Conservation (phyloP, 495 filamentous ascomycete genomes). For the Terfezia boudieri region DNA sequence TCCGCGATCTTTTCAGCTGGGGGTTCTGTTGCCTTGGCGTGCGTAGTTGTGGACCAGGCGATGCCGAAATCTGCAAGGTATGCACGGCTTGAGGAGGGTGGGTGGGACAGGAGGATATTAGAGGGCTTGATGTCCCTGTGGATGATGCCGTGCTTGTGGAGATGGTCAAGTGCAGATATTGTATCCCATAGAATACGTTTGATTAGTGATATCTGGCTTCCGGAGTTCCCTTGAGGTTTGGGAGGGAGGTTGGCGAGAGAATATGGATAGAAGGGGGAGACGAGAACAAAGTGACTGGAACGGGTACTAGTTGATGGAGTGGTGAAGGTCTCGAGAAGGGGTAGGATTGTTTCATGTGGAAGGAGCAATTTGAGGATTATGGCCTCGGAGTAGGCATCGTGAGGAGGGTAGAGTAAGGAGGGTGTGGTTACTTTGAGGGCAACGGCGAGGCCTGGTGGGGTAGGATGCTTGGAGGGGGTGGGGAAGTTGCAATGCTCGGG, state of each 20-base stretch:
- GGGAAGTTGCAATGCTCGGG: conserved; percentile 10
- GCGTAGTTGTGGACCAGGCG: conserved; percentile 41
- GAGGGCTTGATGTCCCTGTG: conserved; percentile 90
- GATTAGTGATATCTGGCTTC: neutral
- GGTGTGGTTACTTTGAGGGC: conserved; percentile 82
- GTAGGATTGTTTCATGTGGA: conserved; percentile 31
- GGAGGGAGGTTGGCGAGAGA: conserved; percentile 44
- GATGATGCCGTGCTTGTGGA: conserved; percentile 56
- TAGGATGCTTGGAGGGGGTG: neutral
- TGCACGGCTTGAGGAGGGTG: conserved; percentile 29
- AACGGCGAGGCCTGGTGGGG: conserved; percentile 20
- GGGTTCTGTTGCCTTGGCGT: conserved; percentile 38
- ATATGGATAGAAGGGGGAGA: conserved; percentile 61
- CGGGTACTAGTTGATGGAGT: conserved; percentile 22
- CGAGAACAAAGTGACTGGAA: conserved; percentile 48
- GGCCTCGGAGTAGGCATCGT: conserved; percentile 56
- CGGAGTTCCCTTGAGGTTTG: neutral
- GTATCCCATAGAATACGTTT: neutral
- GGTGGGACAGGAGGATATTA: conserved; percentile 52
- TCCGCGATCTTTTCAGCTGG: conserved; percentile 57
- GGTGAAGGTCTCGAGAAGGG: conserved; percentile 44
- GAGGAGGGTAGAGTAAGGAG: conserved; percentile 47
- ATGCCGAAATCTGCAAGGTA: conserved; percentile 82
- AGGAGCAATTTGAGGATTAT: conserved; percentile 38
- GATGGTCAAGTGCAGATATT: conserved; percentile 35